Base-by-base conservation (phyloP, 2,329 filamentous ascomycete genomes). In the Clonostachys solani region DNA sequence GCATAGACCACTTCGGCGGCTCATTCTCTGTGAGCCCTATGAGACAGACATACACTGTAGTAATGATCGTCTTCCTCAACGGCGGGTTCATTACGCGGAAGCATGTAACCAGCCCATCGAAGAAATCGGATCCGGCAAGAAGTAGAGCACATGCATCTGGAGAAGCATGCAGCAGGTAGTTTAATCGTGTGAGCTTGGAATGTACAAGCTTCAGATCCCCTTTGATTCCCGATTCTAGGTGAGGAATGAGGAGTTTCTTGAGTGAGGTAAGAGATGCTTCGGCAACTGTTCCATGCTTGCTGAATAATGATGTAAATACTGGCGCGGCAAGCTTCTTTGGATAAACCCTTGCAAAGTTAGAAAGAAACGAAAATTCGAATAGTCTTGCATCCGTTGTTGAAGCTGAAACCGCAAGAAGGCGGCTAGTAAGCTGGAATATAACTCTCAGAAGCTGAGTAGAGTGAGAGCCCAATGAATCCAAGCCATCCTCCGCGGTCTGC, bases 101-200 rank as follows among this genome's bases (percentile, higher is more conserved):
- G 51, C 83, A 83, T 44, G 71, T 70, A 36, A 81, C 72, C 12
- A 96, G 74, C 1, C 86, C 82, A 61, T 96, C 92, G 17, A 96
- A 66, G 56, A 94, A 92, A 65, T 96, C 92, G 44, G 87, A 91
- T 1, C 92, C 92, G 0, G 87, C 87, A 55, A 95, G 79, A 56
- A 96, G 84, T 54, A 88, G 72, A 2, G 71, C 67, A 17, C 78
- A 78, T 1, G 74, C 69, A 17, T 75, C 70, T 0, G 81, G 72
- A 6, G 84, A 89, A 7, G 71, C 73, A 54, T 81, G 75, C 6
- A 90, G 67, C 5, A 92, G 67, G 44, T 81, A 74, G 49, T 83
- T 87, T n/a, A 89, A 60, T 10, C 70, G 69, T 42, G 73, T 73
- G 33, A 91, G 68, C 1, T 71, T 70, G 2, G 64, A 61, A 57